Evolutionary conservation across 495 filamentous ascomycete genomes (phyloP).

Genomic region (Letharia columbiana): DNA sequence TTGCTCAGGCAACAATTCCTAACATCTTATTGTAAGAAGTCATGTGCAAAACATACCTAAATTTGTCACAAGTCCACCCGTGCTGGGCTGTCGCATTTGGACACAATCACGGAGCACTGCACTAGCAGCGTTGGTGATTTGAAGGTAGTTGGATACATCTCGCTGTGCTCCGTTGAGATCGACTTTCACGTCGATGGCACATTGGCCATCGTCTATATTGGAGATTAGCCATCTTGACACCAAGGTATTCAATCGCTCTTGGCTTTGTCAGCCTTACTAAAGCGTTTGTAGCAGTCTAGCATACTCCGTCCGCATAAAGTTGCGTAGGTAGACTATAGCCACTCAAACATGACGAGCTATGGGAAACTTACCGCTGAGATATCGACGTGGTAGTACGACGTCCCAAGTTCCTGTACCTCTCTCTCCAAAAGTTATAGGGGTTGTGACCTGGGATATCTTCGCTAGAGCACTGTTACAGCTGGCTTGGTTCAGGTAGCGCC

Average conservation of each 20-base stretch:
- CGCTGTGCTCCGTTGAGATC: background rate
- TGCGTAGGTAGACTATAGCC: too few species aligned
- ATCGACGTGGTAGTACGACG: background rate
- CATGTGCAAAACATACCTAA: background rate
- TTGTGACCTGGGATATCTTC: slow-evolving; percentile 17
- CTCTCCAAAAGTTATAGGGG: background rate
- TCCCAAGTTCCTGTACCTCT: background rate
- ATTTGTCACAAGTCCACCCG: background rate
- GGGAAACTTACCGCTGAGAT: background rate
- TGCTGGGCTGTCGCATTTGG: background rate
- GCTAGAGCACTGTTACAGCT: background rate
- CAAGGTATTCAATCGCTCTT: background rate
- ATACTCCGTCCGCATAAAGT: too few species aligned
- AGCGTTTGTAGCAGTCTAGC: background rate
- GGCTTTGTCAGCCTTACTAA: background rate
- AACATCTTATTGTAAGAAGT: background rate
- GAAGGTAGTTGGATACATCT: background rate
- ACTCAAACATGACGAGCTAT: background rate
- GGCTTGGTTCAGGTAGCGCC: background rate
- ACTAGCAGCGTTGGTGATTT: background rate
- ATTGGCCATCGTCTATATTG: background rate
- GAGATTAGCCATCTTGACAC: background rate
- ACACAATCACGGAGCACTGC: background rate
- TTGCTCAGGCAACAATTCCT: background rate
- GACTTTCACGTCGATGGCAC: background rate